These are phyloP conservation scores for Viola pubescens DNA, from an alignment of 441 rosid genomes.

Conservation along the genomic window DNA sequence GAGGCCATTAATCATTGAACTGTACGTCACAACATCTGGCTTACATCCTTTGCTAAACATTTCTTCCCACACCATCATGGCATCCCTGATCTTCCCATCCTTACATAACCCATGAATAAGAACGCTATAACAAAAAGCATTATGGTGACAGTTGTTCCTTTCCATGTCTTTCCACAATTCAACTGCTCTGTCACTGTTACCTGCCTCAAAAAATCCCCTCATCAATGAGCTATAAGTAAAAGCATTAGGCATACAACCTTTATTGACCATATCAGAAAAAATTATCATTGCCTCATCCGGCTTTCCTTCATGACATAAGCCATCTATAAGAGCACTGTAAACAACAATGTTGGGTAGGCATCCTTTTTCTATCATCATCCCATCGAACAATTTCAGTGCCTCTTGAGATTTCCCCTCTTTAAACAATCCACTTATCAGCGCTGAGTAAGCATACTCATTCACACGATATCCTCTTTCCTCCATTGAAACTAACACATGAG, in stretches of 20 bases:
- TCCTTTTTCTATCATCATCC: slow-evolving; percentile 48
- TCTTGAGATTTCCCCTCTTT: slow-evolving; percentile 62
- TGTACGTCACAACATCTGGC: slow-evolving; percentile 78
- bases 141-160: slow-evolving; percentile 25
- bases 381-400: slow-evolving; percentile 56
- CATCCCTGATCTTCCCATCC: slow-evolving; percentile 55
- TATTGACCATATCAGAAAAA: slow-evolving; percentile 46
- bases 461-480: slow-evolving; percentile 59
- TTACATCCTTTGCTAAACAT: slow-evolving; percentile 62
- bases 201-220: slow-evolving; percentile 63
- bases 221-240: slow-evolving; percentile 83
- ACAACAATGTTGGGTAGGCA: slow-evolving; percentile 46
- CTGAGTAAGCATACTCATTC: slow-evolving; percentile 57
- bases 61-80: slow-evolving; percentile 64
- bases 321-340: slow-evolving; percentile 68
- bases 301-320: slow-evolving; percentile 66
- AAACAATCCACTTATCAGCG: slow-evolving; percentile 66
- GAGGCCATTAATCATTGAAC: slow-evolving; percentile 71
- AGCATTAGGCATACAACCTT: slow-evolving; percentile 63
- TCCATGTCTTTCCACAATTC: slow-evolving; percentile 71
- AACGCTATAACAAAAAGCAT: slow-evolving; percentile 68
- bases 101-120: slow-evolving; percentile 72
- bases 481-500: slow-evolving; percentile 41
- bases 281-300: slow-evolving; percentile 54
- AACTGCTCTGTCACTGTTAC: slow-evolving; percentile 56